These are phyloP conservation scores for Echria macrotheca DNA, from an alignment of 495 filamentous ascomycete species.

Conservation along the genomic window DNA sequence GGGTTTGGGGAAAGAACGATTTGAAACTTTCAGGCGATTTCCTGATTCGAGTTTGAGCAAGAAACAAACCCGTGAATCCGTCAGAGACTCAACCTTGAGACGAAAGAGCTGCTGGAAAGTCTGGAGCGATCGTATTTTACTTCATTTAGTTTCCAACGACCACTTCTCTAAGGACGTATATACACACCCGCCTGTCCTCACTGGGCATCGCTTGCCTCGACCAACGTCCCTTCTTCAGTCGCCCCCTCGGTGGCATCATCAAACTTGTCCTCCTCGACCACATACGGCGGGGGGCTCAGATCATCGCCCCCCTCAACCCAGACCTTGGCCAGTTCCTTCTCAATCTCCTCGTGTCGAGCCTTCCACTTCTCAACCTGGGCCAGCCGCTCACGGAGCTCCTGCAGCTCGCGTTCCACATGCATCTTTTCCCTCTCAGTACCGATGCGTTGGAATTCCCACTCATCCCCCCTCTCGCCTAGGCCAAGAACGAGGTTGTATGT, in stretches of 20 bases:
- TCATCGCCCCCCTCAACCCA: conserved; percentile 47
- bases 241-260: background rate
- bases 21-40: conserved; percentile 9
- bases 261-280: conserved; percentile 19
- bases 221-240: background rate
- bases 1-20: background rate
- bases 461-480: conserved; percentile 55
- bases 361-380: conserved; percentile 81
- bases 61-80: no score
- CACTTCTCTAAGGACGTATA: background rate
- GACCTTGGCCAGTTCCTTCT: conserved; percentile 48
- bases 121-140: no score
- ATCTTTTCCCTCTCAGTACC: conserved; percentile 89
- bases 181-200: no score
- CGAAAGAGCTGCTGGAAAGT: no score
- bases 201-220: background rate
- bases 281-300: conserved; percentile 39
- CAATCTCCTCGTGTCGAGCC: conserved; percentile 67
- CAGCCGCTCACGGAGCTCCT: conserved; percentile 72
- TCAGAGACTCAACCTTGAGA: no score
- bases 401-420: conserved; percentile 81
- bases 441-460: conserved; percentile 88
- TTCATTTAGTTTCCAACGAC: no score
- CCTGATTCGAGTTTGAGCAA: background rate
- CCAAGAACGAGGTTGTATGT: conserved; percentile 82